These are phyloP conservation scores for Martensiomyces pterosporus DNA, from an alignment of 192 early-diverging fungal species.

Conservation along the genomic window DNA sequence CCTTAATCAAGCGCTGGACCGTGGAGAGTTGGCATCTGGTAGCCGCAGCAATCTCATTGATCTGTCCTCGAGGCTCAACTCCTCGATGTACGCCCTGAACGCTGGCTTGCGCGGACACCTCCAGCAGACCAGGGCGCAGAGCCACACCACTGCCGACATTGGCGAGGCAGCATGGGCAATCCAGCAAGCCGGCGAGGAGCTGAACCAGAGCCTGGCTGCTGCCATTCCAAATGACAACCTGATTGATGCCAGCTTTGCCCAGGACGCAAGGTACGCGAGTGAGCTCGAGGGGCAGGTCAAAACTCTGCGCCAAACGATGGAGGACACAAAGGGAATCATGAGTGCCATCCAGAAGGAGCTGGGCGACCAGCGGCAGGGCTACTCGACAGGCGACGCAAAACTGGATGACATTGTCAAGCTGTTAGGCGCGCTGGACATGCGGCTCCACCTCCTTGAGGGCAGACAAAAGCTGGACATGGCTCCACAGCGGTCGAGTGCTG, in stretches of 20 bases:
- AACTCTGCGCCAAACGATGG: constrained; percentile 42
- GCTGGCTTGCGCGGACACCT: constrained; percentile 25
- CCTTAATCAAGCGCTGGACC: constrained; percentile 24
- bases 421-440: constrained; percentile 43
- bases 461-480: constrained; percentile 18
- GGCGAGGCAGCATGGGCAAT: background rate
- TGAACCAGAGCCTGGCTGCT: constrained; percentile 12
- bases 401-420: constrained; percentile 37
- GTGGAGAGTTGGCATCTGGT: constrained; percentile 7
- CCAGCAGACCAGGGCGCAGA: too few species aligned
- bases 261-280: background rate
- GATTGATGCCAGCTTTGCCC: background rate
- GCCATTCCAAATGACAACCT: too few species aligned
- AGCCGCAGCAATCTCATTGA: constrained; percentile 18
- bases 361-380: constrained; percentile 21
- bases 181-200: constrained; percentile 5
- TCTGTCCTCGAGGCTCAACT: constrained; percentile 28
- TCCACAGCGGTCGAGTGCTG: constrained; percentile 15
- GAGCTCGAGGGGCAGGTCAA: constrained; percentile 36
- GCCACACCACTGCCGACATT: too few species aligned
- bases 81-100: constrained; percentile 33
- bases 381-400: constrained; percentile 19
- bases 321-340: constrained; percentile 39
- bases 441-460: constrained; percentile 42
- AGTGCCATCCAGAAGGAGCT: constrained; percentile 31